Conservation (phyloP, 176 grass and related monocot genomes). For the Oryza glaberrima region DNA sequence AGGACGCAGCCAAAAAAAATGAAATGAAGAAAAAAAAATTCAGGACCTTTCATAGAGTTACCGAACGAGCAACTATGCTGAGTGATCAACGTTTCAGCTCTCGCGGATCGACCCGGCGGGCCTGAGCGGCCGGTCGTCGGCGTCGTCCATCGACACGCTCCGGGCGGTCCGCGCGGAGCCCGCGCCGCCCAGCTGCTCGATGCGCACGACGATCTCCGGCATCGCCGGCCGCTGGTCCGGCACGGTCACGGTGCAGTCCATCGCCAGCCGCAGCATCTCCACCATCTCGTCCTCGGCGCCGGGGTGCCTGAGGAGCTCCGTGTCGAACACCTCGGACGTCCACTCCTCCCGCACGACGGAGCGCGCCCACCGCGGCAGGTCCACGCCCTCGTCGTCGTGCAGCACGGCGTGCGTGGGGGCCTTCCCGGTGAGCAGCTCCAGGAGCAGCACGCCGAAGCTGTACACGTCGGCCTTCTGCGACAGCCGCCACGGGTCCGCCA, state of each 20-base stretch:
- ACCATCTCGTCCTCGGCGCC: conserved; percentile 76
- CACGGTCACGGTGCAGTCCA: conserved; percentile 55
- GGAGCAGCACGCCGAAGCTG: conserved; percentile 75
- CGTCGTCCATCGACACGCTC: conserved; percentile 56
- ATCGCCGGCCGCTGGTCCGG: conserved; percentile 58
- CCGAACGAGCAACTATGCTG: conserved; percentile 4
- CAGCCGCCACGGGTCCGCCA: conserved; percentile 48
- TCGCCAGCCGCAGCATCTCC: conserved; percentile 67
- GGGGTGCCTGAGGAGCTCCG: conserved; percentile 67
- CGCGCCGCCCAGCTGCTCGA: conserved; percentile 48
- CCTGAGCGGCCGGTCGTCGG: conserved; percentile 64
- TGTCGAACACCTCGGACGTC: conserved; percentile 74
- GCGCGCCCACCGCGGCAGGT: conserved; percentile 74
- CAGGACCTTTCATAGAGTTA: conserved; percentile 41
- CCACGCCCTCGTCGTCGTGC: conserved; percentile 73
- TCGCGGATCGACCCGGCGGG: conserved; percentile 38
- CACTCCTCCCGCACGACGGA: conserved; percentile 73
- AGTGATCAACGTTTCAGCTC: conserved; percentile 16
- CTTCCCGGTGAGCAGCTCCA: conserved; percentile 80
- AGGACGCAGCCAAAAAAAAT: background rate
- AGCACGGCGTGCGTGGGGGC: conserved; percentile 57
- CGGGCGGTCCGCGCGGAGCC: conserved; percentile 33
- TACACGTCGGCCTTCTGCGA: conserved; percentile 83
- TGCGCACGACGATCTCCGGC: conserved; percentile 64
- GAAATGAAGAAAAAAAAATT: background rate